These are phyloP conservation scores for Claviceps sorghi DNA, from an alignment of 2,329 filamentous ascomycete species.

Conservation along the genomic window DNA sequence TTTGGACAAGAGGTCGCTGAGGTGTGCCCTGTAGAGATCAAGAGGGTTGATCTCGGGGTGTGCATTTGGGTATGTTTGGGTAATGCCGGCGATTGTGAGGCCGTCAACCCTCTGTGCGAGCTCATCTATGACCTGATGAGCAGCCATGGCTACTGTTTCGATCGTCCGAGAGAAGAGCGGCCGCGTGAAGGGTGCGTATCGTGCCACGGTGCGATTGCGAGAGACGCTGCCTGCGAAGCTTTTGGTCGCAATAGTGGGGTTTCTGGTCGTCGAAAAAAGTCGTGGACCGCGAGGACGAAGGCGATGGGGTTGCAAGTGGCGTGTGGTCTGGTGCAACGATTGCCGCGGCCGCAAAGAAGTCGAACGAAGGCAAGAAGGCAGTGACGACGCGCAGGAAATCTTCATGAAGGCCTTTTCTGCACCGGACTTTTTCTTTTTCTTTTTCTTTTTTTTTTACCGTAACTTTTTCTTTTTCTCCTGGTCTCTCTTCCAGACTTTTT, in stretches of 20 bases:
- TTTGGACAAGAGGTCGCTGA: constrained; percentile 51
- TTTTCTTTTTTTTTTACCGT: neutral
- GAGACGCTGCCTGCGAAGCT: neutral
- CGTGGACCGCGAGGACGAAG: neutral
- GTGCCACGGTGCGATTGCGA: neutral
- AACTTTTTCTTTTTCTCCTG: neutral
- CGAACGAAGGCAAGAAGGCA: neutral
- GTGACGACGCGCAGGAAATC: neutral
- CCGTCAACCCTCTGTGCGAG: constrained; percentile 7
- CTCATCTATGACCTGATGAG: constrained; percentile 3
- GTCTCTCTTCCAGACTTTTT: neutral
- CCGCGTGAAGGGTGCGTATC: neutral
- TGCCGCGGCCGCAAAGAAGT: constrained; percentile 1
- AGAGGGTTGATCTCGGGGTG: constrained; percentile 59
- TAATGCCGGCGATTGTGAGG: constrained; percentile 3
- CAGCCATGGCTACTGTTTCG: constrained; percentile 1
- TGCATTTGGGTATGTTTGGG: constrained; percentile 33
- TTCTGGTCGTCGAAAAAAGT: constrained; percentile 1
- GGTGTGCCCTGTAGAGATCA: constrained; percentile 66
- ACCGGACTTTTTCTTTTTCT: neutral
- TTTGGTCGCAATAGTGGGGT: neutral
- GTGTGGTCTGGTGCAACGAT: constrained; percentile 1
- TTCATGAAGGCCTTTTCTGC: constrained; percentile 4
- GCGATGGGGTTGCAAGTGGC: neutral
- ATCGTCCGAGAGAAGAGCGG: neutral